Evolutionary conservation across 805 yeast species (phyloP).

Genomic region (Yamadazyma tumulicola): DNA sequence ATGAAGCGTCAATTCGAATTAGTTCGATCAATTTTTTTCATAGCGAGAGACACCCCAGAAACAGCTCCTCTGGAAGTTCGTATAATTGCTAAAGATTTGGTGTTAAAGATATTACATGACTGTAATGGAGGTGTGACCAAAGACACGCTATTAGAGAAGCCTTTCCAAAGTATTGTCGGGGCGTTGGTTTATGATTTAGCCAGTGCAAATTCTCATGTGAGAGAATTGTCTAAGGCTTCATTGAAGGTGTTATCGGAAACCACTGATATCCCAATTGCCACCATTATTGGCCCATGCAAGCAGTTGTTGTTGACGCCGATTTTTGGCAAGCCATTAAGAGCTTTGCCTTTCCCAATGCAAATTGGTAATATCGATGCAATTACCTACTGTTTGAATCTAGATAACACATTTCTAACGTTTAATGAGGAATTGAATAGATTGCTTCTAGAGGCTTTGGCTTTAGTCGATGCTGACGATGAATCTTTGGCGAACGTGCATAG

Average conservation of each 20-base stretch:
- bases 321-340: slow-evolving; percentile 94
- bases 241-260: slow-evolving; percentile 65
- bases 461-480: slow-evolving; percentile 97
- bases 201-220: slow-evolving; percentile 77
- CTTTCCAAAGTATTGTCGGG: slow-evolving; percentile 79
- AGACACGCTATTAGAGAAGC: slow-evolving; percentile 62
- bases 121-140: slow-evolving; percentile 63
- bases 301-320: slow-evolving; percentile 84
- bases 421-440: slow-evolving; percentile 86
- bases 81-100: slow-evolving; percentile 64
- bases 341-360: slow-evolving; percentile 97
- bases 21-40: slow-evolving; percentile 82
- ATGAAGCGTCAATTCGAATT: slow-evolving; percentile 77
- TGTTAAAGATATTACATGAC: slow-evolving; percentile 57
- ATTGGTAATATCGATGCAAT: slow-evolving; percentile 97
- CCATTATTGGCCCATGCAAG: slow-evolving; percentile 79
- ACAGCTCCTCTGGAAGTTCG: slow-evolving; percentile 84
- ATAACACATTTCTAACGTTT: slow-evolving; percentile 76
- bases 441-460: slow-evolving; percentile 83
- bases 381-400: slow-evolving; percentile 81
- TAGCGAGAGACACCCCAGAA: slow-evolving; percentile 81
- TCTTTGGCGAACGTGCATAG: slow-evolving; percentile 85
- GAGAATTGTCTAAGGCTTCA: slow-evolving; percentile 76
- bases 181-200: slow-evolving; percentile 89
- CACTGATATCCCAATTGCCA: slow-evolving; percentile 65